Percentiles rank a stretch among this genome's conserved stretches.
Evolutionary conservation across 2,329 filamentous ascomycete species (phyloP).

Genomic region (Cladophialophora exuberans): DNA sequence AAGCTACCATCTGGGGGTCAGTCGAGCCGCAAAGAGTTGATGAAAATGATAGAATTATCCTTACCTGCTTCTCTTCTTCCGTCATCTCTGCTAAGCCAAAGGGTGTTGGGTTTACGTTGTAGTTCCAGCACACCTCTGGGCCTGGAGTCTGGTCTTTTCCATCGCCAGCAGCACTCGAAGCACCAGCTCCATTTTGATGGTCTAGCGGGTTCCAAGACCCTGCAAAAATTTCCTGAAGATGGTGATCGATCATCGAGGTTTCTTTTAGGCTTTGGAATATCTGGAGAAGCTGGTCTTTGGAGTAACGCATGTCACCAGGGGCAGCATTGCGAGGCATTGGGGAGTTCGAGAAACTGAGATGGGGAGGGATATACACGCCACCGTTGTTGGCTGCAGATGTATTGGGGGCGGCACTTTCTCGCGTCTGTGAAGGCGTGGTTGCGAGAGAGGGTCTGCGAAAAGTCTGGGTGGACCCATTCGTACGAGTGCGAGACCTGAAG

Average conservation of each 20-base stretch:
- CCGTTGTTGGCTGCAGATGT: constrained; percentile 44
- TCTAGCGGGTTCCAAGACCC: constrained; percentile 78
- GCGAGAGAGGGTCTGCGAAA: constrained; percentile 67
- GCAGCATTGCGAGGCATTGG: constrained; percentile 58
- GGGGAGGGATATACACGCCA: constrained; percentile 64
- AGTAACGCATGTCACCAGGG: constrained; percentile 64
- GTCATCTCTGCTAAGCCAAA: constrained; percentile 74
- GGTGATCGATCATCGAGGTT: constrained; percentile 58
- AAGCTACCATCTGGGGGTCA: constrained; percentile 56
- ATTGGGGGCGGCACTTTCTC: constrained; percentile 43
- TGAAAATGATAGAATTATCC: constrained; percentile 29
- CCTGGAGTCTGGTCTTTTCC: constrained; percentile 73
- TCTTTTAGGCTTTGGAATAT: constrained; percentile 67
- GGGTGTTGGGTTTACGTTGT: constrained; percentile 69
- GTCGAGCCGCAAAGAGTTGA: constrained; percentile 1
- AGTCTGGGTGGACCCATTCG: constrained; percentile 69
- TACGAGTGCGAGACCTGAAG: constrained; percentile 61
- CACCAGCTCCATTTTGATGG: constrained; percentile 51
- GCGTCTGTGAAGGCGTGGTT: constrained; percentile 47
- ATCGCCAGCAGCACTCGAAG: constrained; percentile 80
- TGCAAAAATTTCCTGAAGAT: constrained; percentile 70
- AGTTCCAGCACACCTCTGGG: constrained; percentile 91
- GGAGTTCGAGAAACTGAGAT: constrained; percentile 57
- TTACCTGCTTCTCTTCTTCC: constrained; percentile 67
- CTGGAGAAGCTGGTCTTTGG: constrained; percentile 76